These are phyloP conservation scores for Ottelia alismoides DNA, from an alignment of 106 monocot genomes.

Conservation along the genomic window DNA sequence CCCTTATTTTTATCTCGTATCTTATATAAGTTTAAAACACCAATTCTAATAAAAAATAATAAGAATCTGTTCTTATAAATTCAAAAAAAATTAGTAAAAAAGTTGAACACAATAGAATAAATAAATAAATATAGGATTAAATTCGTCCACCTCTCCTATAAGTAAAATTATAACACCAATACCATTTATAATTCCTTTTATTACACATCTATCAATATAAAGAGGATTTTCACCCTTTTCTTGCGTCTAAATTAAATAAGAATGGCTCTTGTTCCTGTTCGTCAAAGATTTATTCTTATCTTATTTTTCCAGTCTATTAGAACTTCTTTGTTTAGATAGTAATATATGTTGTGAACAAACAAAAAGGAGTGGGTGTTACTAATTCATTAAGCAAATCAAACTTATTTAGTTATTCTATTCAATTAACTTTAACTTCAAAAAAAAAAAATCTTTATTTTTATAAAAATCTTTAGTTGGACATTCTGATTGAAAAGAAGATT, in stretches of 20 bases:
- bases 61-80: too few species aligned
- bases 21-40: too few species aligned
- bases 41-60: too few species aligned
- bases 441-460: too few species aligned
- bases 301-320: not conserved
- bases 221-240: not conserved
- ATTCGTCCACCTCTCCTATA: too few species aligned
- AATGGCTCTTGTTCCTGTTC: not conserved
- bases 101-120: too few species aligned
- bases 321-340: conserved; percentile 3
- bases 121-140: too few species aligned
- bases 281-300: conserved; percentile 1
- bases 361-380: conserved; percentile 1
- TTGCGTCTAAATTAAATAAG: not conserved
- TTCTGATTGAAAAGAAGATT: not conserved
- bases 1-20: too few species aligned
- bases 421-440: not conserved
- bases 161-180: too few species aligned
- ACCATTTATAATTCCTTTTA: too few species aligned
- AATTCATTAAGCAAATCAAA: conserved; percentile 1
- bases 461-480: not conserved
- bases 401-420: not conserved
- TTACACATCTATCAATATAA: too few species aligned
- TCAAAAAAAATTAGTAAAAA: too few species aligned
- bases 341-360: not conserved